Evolutionary conservation across 1,284 basidiomycete species (phyloP).

Genomic region (Heterobasidion occidentale): DNA sequence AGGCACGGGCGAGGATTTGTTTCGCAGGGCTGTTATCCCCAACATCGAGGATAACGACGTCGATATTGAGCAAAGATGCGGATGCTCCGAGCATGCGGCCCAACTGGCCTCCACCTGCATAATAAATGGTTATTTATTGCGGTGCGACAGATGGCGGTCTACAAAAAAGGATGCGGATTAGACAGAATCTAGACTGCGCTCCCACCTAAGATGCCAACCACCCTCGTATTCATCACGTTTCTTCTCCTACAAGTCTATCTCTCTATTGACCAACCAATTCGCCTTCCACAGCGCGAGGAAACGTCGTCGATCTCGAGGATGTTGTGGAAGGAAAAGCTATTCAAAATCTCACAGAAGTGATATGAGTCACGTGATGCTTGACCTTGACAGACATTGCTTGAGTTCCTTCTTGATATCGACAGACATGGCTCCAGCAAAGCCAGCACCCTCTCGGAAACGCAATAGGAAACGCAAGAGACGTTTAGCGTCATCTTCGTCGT

Average conservation of each 20-base stretch:
- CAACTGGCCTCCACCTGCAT: conserved; percentile 88
- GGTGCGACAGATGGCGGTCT: background rate
- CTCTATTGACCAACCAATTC: too few species aligned
- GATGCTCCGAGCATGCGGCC: conserved; percentile 96
- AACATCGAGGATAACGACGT: conserved; percentile 84
- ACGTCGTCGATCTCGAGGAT: too few species aligned
- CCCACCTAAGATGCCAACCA: conserved; percentile 60
- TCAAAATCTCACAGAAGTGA: too few species aligned
- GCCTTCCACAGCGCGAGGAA: too few species aligned
- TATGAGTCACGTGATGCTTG: too few species aligned
- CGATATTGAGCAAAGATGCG: conserved; percentile 83
- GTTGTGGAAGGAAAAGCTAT: too few species aligned
- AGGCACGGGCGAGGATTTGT: conserved; percentile 65
- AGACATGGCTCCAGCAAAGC: conserved; percentile 9
- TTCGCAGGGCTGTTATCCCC: conserved; percentile 84
- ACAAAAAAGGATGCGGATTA: background rate
- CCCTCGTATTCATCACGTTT: conserved; percentile 38
- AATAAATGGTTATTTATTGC: conserved; percentile 3
- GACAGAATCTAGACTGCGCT: conserved; percentile 30
- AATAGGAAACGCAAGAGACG: conserved; percentile 33
- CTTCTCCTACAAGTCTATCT: too few species aligned
- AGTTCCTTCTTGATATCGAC: too few species aligned
- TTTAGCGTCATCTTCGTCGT: conserved; percentile 28
- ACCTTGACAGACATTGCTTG: too few species aligned
- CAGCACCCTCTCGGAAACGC: conserved; percentile 20